Percentiles rank a stretch among this genome's conserved stretches.
Conservation (phyloP, 192 early-diverging fungal genomes). For the Coemansia sp. region DNA sequence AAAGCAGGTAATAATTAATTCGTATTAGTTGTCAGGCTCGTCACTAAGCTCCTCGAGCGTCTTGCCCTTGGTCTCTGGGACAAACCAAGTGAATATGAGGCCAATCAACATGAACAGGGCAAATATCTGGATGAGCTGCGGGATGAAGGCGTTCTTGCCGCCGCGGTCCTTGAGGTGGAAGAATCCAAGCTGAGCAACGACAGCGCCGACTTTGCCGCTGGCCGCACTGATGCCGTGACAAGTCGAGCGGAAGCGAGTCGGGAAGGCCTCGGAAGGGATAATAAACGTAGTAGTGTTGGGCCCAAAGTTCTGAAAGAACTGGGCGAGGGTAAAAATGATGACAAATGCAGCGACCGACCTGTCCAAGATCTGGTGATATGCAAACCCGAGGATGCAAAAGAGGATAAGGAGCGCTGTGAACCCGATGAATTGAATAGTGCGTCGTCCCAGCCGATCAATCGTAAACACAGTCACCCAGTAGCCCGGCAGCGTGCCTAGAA, state of each 20-base stretch:
- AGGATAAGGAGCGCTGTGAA: conserved; percentile 79
- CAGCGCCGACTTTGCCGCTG: conserved; percentile 75
- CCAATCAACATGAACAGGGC: conserved; percentile 79
- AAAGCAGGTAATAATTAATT: no score
- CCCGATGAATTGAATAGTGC: conserved; percentile 87
- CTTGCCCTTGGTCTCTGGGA: conserved; percentile 58
- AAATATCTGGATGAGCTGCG: conserved; percentile 72
- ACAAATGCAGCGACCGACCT: conserved; percentile 61
- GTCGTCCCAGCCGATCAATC: conserved; percentile 86
- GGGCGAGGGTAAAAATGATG: conserved; percentile 62
- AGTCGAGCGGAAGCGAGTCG: conserved; percentile 80
- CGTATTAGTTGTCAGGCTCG: no score
- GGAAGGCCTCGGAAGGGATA: conserved; percentile 78
- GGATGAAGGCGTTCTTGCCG: conserved; percentile 61
- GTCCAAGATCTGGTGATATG: conserved; percentile 64
- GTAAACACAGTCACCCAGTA: conserved; percentile 94
- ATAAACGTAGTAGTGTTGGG: conserved; percentile 91
- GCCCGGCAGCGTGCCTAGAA: conserved; percentile 85
- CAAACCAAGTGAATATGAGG: conserved; percentile 50
- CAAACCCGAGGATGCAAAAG: conserved; percentile 76
- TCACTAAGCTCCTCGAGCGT: conserved; percentile 55
- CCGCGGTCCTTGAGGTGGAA: conserved; percentile 69
- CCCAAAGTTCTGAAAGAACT: conserved; percentile 94
- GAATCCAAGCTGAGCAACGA: conserved; percentile 71
- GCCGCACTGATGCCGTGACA: conserved; percentile 81